Percentiles rank a stretch among this genome's conserved stretches.
Conservation (phyloP, 495 filamentous ascomycete species). For the Talaromyces stipitatus region DNA sequence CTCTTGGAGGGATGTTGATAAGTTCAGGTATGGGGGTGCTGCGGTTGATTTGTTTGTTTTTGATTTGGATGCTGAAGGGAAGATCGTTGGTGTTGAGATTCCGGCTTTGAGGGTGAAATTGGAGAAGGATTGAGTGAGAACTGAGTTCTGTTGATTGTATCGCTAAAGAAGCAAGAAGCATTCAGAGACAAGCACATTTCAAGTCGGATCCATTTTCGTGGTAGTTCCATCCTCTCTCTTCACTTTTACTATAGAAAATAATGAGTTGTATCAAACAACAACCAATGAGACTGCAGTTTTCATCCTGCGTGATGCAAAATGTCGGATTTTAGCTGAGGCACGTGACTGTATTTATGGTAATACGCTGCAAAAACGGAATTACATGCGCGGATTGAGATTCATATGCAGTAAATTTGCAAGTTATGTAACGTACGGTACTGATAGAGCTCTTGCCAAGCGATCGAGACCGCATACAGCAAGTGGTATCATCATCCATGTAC, state of each 20-base stretch:
- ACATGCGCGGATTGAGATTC: neutral
- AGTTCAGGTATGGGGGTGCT: slow-evolving; percentile 28
- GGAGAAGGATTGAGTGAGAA: slow-evolving; percentile 5
- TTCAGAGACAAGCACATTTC: too few relatives aligned
- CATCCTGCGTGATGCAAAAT: neutral
- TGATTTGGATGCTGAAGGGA: slow-evolving; percentile 26
- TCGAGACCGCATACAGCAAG: neutral
- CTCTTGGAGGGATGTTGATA: slow-evolving; percentile 42
- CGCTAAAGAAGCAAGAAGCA: too few relatives aligned
- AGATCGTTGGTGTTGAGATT: slow-evolving; percentile 33
- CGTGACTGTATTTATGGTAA: neutral
- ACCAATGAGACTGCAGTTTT: neutral
- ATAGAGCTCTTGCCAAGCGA: neutral
- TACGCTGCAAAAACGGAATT: neutral
- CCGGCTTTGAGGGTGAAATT: slow-evolving; percentile 28
- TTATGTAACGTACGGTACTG: neutral
- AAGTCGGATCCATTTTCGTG: too few relatives aligned
- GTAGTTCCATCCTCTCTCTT: too few relatives aligned
- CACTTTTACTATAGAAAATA: neutral
- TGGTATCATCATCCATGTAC: neutral
- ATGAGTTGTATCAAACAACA: neutral
- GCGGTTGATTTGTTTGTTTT: slow-evolving; percentile 47
- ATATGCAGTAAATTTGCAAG: neutral
- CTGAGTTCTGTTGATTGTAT: too few relatives aligned
- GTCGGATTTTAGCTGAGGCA: neutral